These are phyloP conservation scores for Alternaria postmessia DNA, from an alignment of 2,329 filamentous ascomycete species.

Conservation along the genomic window DNA sequence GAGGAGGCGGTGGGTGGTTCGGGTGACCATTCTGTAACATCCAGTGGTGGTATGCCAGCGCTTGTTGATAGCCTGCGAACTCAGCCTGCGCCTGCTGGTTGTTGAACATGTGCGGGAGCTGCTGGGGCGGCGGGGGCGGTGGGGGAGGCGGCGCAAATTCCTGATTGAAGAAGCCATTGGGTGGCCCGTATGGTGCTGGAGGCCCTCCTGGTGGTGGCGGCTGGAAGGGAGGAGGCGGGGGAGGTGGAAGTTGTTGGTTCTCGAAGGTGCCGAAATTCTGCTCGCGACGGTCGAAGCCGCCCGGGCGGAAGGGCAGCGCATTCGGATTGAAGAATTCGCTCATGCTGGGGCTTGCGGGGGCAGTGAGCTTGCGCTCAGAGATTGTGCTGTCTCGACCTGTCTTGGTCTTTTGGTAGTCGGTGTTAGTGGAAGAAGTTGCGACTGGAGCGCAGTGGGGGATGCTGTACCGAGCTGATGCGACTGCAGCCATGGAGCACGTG, in stretches of 20 bases:
- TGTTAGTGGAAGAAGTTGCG: slow-evolving; percentile 38
- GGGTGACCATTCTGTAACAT: slow-evolving; percentile 22
- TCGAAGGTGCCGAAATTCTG: slow-evolving; percentile 20
- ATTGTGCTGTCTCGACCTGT: slow-evolving; percentile 31
- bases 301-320: slow-evolving; percentile 31
- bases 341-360: slow-evolving; percentile 27
- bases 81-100: slow-evolving; percentile 18
- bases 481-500: slow-evolving; percentile 38
- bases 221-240: slow-evolving; percentile 12
- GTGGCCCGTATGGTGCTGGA: slow-evolving; percentile 11
- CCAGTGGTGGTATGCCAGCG: slow-evolving; percentile 33
- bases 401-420: slow-evolving; percentile 28
- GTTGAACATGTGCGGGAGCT: slow-evolving; percentile 18
- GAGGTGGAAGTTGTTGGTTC: slow-evolving; percentile 17
- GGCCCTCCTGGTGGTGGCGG: slow-evolving; percentile 10
- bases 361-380: slow-evolving; percentile 12
- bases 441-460: slow-evolving; percentile 33
- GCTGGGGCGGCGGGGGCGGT: slow-evolving; percentile 18
- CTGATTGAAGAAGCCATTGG: slow-evolving; percentile 17
- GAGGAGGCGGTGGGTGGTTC: slow-evolving; percentile 19
- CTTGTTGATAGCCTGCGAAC: slow-evolving; percentile 23
- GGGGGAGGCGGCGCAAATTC: slow-evolving; percentile 15
- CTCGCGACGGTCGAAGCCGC: slow-evolving; percentile 16
- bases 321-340: slow-evolving; percentile 31
- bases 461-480: slow-evolving; percentile 35